Base-by-base conservation (phyloP, 164 flowering plant genomes). In the Malania oleifera region DNA sequence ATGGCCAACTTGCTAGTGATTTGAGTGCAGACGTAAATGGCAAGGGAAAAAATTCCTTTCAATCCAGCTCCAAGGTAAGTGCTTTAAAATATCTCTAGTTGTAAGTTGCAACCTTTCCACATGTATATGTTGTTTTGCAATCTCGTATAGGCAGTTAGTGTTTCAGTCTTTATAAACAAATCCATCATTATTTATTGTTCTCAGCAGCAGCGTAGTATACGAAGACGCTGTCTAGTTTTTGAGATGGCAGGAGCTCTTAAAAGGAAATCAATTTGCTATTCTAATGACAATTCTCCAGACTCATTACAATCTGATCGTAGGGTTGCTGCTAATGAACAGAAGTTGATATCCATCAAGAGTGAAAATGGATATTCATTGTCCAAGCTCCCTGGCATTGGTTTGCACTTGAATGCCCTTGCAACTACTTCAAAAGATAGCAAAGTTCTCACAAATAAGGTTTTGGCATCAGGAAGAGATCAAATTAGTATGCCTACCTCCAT, bases 321-420 rank as follows among this genome's bases (percentile, higher is more conserved):
- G 29, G 59, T 18, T 20, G 23, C 52, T 22, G 1, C 17, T 19
- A 13, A 22, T 28, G 60, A 57, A 44, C 54, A 65, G 35, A 48
- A 45, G 23, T 31, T 43, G 1, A 22, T 56, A 5, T 50, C 17
- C 9, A 25, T 52, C 3, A 60, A 44, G 49, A 24, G 1, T 4
- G 47, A 28, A 24, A 44, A 24, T 41, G 38, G 1, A 31, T 31
- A 23, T 56, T 22, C 51, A 26, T 28, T 41, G 23, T 38, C 62
- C n/a, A 46, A 13, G 9, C 13, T 26, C 20, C 35, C 71, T 26
- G 61, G 73, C 12, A 60, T 66, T 56, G 79, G 75, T 38, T 63
- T 75, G 59, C 79, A 65, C 62, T 60, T 75, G 69, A 75, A 75
- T 66, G 60, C 73, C 50, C 67, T 75, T 44, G 64, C 71, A 66